phyloP scores from a whole-genome alignment of 2,329 filamentous ascomycete genomes.

The Alternaria conjuncta region DNA sequence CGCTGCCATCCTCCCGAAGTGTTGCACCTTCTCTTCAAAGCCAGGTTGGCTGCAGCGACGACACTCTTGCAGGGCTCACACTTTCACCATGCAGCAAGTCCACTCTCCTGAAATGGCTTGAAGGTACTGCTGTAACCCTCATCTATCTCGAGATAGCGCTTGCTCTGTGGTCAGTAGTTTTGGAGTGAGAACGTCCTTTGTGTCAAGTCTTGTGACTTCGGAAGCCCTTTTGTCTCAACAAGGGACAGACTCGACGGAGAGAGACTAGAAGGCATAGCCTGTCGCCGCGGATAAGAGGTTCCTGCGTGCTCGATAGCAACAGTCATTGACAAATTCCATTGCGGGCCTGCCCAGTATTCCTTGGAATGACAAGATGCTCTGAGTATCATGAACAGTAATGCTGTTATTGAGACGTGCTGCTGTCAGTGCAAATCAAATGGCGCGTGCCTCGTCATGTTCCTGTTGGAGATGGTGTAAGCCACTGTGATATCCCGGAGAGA shows the following conservation, averaged over 20 bases:
- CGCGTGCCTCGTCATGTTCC: not conserved
- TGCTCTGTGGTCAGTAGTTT: not conserved
- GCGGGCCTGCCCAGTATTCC: not conserved
- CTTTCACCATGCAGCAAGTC: not conserved
- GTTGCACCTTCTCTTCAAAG: not conserved
- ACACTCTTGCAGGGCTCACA: not conserved
- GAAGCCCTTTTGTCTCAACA: not conserved
- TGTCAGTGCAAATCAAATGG: not conserved
- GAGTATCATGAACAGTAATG: not conserved
- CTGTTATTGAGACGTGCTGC: not conserved
- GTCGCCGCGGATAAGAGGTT: not conserved
- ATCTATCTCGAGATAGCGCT: not conserved
- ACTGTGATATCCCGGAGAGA: fast-evolving
- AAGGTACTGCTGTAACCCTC: not conserved
- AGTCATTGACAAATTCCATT: not conserved
- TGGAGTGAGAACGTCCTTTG: not conserved
- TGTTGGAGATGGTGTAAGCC: not conserved
- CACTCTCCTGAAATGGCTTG: not conserved
- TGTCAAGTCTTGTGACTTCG: not conserved
- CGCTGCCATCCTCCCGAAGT: not conserved
- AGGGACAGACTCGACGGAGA: not conserved
- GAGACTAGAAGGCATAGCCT: not conserved
- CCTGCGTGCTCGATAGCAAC: not conserved
- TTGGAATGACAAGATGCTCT: not conserved
- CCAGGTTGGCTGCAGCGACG: not conserved